Evolutionary conservation across 2,329 filamentous ascomycete genomes (phyloP), one percentile per base, ranked within the genome.

Genomic region (Neoascochyta sp.): DNA sequence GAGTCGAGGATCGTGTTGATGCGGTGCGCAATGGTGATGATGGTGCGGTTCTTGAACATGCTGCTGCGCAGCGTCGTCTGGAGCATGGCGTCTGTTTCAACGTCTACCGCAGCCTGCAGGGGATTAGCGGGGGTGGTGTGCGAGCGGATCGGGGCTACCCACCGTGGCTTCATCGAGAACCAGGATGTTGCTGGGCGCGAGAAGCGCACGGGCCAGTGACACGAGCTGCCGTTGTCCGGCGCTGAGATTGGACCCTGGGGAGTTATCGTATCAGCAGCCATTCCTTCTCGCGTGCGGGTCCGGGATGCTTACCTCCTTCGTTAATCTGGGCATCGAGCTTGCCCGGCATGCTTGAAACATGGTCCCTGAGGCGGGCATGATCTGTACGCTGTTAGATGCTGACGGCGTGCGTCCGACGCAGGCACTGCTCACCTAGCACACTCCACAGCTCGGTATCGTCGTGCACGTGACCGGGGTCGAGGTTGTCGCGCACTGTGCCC

Each of bases 381-480:
- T 95, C 89, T 86, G 55, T 49, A 3, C 44, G 35, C 31, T 9
- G 16, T 38, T 63, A 40, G 62, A 54, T 21, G 9, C 36, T 39
- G 24, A 22, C 7, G 15, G 21, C n/a, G 22, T 22, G 15, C 7
- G 14, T 16, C 23, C 7, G 11, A 7, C 16, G 28, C 13, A 16
- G 22, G 11, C 14, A 9, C 8, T 48, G 74, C 83, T 65, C 74
- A 90, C 86, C 86, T 41, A 95, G 73, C 39, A 93, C 89, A 59
- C 85, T 94, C 92, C 92, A 98, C 18, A 98, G 73, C 60, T 96
- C 92, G 4, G 89, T 95, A 64, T 98, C 93, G 64, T 95, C 90
- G 57, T 95, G 89, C 32, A 93, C 86, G 60, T 95, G 86, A 16
- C 84, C 86, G 14, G 93, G 93, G 60, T 98, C 92, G 21, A 96